Base-by-base conservation (phyloP, 2,329 filamentous ascomycete species). In the Podosphaera aphanis region DNA sequence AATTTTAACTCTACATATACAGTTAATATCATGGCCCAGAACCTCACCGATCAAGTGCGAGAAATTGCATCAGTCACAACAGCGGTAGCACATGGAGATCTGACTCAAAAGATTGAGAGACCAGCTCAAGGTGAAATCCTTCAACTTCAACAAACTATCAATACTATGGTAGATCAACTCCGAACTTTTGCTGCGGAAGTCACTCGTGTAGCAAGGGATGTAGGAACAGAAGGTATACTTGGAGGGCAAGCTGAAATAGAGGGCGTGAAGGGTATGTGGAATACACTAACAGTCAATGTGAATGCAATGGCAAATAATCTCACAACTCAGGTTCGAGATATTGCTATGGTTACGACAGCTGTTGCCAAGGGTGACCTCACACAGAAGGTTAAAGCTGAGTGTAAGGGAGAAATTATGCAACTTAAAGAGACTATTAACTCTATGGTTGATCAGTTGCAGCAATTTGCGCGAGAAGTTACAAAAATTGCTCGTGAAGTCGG, bases 381-480 rank as follows among this genome's bases (percentile, higher is more conserved):
- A 44, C 88, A 93, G 62, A 94, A 94, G 62, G 88, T 98, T 35
- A 84, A 93, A 62, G 86, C 86, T 49, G 84, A 83, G 58, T 88
- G 82, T 64, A 81, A 78, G 66, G 92, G 81, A 62, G 90, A 88
- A 69, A 95, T 86, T 57, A 81, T 77, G 59, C 84, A 83, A 66
- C 79, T 98, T 58, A 98, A 98, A 64, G 86, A 85, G 49, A 95
- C 90, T 41, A 98, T 95, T 68, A 98, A 98, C 64, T 90, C 83
- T 60, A 98, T 98, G 88, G 88, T 98, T 53, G 90, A 94, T 61
- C 90, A 94, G 62, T 69, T 98, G 48, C 84, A 93, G 59, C 86
- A 94, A 59, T 95, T 95, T 60, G 90, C 90, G 8, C 82, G 85
- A 58, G 88, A 95, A 65, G 90, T 98, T 55, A 95, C 88, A 33